Evolutionary conservation across 768 basidiomycete genomes (phyloP).

Genomic region (Hemileccinum impolitum): DNA sequence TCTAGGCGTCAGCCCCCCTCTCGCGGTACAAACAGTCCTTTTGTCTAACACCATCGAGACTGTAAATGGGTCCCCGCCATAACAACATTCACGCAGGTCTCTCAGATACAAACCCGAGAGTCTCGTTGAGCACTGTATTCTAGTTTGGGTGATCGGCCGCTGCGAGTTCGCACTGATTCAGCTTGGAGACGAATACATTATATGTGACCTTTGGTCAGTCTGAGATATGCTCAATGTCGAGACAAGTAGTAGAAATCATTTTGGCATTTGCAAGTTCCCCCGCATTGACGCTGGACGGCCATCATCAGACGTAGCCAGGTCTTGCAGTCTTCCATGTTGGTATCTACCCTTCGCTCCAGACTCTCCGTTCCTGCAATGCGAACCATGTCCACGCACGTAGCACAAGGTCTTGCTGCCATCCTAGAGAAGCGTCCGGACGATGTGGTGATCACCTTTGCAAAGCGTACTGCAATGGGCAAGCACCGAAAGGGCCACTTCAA

Average conservation of each 20-base stretch:
- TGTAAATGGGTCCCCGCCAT: background rate
- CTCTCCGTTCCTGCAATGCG: constrained; percentile 15
- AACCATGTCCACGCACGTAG: constrained; percentile 33
- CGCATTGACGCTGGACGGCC: background rate
- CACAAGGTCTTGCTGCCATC: constrained; percentile 46
- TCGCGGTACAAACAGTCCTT: background rate
- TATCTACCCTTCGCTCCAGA: constrained; percentile 12
- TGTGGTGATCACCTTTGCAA: constrained; percentile 87
- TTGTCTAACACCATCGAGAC: constrained; percentile 1
- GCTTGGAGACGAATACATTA: no score
- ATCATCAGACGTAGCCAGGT: constrained; percentile 5
- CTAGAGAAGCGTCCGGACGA: constrained; percentile 75
- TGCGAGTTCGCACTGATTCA: background rate
- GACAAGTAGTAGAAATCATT: background rate
- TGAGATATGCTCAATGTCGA: no score
- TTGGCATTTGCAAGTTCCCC: no score
- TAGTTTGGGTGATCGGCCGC: background rate
- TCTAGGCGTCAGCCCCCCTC: constrained; percentile 16
- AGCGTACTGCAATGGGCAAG: constrained; percentile 83
- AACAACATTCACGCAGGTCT: background rate
- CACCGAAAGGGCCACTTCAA: constrained; percentile 93
- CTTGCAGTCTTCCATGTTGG: constrained; percentile 19
- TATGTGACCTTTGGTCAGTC: background rate
- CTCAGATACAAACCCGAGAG: background rate
- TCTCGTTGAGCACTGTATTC: background rate